phyloP scores from a whole-genome alignment of 2,329 filamentous ascomycete genomes.

The Onygenales sp. region DNA sequence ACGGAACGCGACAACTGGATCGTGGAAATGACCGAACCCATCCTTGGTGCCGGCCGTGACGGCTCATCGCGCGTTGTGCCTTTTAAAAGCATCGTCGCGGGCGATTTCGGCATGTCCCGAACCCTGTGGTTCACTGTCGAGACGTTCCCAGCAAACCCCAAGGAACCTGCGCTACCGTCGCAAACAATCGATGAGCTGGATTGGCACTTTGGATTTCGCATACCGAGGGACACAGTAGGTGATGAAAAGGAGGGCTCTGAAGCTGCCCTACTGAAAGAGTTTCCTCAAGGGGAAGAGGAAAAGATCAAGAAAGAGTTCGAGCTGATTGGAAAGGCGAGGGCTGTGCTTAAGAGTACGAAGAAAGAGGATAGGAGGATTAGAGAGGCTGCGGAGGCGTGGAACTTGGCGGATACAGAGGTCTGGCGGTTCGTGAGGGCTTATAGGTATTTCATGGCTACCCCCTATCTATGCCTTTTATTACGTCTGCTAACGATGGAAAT shows the following conservation, averaged over 20 bases:
- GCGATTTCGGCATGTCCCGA: constrained; percentile 51
- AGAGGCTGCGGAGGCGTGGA: constrained; percentile 42
- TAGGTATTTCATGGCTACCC: constrained; percentile 21
- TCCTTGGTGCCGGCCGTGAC: constrained; percentile 55
- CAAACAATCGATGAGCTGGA: constrained; percentile 55
- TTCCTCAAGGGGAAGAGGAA: constrained; percentile 13
- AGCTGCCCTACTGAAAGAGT: constrained; percentile 6
- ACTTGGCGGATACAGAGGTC: constrained; percentile 53
- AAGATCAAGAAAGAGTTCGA: constrained; percentile 36
- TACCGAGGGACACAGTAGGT: constrained; percentile 47
- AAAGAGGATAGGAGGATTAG: constrained; percentile 28
- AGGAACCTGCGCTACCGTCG: constrained; percentile 46
- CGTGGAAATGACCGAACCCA: constrained; percentile 56
- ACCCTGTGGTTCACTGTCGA: constrained; percentile 78
- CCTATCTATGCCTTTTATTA: not conserved
- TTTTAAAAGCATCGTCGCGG: constrained; percentile 75
- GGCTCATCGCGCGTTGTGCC: constrained; percentile 57
- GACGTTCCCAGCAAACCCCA: constrained; percentile 35
- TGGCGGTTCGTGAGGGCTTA: constrained; percentile 57
- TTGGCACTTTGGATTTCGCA: constrained; percentile 80
- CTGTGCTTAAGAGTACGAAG: constrained; percentile 32
- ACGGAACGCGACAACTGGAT: constrained; percentile 74
- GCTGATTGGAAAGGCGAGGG: constrained; percentile 41
- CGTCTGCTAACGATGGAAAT: no score
- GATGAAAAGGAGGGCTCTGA: constrained; percentile 22